Conservation (phyloP, 768 basidiomycete species). For the Lactarius akahatsu region DNA sequence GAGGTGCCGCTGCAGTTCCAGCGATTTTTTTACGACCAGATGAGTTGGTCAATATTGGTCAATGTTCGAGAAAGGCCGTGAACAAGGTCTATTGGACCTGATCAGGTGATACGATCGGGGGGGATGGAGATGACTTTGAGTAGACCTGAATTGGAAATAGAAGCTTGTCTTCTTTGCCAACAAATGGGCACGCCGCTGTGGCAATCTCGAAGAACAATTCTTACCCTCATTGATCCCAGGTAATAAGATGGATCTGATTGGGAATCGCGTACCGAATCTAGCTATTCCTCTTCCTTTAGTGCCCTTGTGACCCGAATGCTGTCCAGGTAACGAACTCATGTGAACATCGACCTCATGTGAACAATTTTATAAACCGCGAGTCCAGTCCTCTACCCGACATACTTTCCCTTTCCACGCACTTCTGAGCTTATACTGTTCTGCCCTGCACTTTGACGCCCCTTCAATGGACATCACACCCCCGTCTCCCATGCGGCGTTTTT, state of each 20-base stretch:
- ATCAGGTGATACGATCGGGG: slow-evolving; percentile 1
- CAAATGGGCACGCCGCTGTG: neutral
- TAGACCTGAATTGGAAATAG: neutral
- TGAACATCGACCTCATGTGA: neutral
- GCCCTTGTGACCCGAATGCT: neutral
- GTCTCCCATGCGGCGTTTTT: neutral
- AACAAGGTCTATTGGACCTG: neutral
- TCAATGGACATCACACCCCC: neutral
- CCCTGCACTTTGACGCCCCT: neutral
- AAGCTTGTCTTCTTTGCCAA: neutral
- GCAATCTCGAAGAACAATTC: neutral
- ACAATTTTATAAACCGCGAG: neutral
- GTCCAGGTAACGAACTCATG: neutral
- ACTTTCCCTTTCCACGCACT: neutral
- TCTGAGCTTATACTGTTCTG: neutral
- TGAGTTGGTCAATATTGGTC: neutral
- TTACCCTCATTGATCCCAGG: neutral
- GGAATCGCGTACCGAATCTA: neutral
- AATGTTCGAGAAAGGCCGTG: neutral
- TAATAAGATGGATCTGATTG: neutral
- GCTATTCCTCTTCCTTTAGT: neutral
- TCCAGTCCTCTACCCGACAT: neutral
- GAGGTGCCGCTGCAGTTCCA: neutral
- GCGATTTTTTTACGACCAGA: neutral
- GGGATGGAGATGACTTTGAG: neutral